Conservation (phyloP, 352 stramenopile species). For the Saprolegnia diclina region DNA sequence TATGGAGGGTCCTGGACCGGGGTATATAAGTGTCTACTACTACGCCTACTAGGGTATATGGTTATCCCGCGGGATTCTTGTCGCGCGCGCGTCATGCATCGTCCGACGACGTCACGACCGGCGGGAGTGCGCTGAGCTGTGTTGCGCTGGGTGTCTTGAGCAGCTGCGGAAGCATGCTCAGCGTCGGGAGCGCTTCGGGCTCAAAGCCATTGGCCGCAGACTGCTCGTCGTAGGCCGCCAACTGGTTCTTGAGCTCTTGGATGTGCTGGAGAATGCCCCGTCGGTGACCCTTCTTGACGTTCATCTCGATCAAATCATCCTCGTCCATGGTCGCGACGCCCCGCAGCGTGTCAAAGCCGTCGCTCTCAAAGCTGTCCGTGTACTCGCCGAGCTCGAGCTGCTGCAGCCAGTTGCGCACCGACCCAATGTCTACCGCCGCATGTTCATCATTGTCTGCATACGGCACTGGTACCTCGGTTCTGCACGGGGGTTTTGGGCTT, state of each 20-base stretch:
- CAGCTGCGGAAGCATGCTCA: constrained; percentile 62
- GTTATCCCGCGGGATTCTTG: too few species aligned
- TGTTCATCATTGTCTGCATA: background rate
- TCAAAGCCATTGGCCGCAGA: constrained; percentile 49
- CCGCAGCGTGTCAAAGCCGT: constrained; percentile 81
- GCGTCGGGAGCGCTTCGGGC: constrained; percentile 61
- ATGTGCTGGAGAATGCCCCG: constrained; percentile 82
- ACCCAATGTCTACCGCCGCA: constrained; percentile 57
- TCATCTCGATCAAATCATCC: constrained; percentile 83
- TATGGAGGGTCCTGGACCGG: background rate
- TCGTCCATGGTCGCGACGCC: constrained; percentile 83
- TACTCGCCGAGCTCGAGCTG: constrained; percentile 85
- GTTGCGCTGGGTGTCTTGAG: constrained; percentile 42
- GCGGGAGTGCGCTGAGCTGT: background rate
- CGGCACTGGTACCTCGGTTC: constrained; percentile 41
- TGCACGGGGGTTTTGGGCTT: constrained; percentile 30
- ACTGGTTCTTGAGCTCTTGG: constrained; percentile 67
- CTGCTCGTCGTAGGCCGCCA: constrained; percentile 60
- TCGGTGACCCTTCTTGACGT: constrained; percentile 82
- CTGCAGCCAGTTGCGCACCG: constrained; percentile 80
- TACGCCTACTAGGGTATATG: too few species aligned
- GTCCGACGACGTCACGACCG: background rate
- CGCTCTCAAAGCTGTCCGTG: constrained; percentile 80
- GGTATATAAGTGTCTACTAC: too few species aligned
- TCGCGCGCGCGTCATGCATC: background rate